phyloP scores from a whole-genome alignment of 495 filamentous ascomycete genomes.

The Penicilliopsis zonata region DNA sequence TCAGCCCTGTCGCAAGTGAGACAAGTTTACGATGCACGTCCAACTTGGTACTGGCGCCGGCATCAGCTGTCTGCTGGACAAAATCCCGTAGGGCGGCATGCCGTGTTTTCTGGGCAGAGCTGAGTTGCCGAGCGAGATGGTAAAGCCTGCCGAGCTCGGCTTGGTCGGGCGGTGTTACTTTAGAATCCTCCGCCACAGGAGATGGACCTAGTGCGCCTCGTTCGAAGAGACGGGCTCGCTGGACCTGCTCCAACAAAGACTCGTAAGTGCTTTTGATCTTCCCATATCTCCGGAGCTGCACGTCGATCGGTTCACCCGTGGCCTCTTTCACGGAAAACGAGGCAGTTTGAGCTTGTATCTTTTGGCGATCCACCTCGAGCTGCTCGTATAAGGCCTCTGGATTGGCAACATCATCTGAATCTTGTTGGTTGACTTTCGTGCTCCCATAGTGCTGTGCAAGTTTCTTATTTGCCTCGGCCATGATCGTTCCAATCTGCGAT shows the following conservation, averaged over 20 bases:
- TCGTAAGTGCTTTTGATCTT: conserved; percentile 21
- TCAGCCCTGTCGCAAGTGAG: conserved; percentile 35
- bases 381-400: conserved; percentile 31
- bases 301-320: conserved; percentile 16
- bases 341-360: conserved; percentile 22
- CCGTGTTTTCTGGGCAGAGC: conserved; percentile 26
- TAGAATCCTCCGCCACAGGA: no score
- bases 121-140: conserved; percentile 23
- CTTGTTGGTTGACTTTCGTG: conserved; percentile 24
- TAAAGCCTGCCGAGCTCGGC: conserved; percentile 19
- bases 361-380: conserved; percentile 32
- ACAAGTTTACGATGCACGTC: conserved; percentile 41
- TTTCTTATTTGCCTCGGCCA: conserved; percentile 34
- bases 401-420: conserved; percentile 27
- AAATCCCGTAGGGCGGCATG: conserved; percentile 30
- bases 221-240: conserved; percentile 17
- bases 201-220: conserved; percentile 7
- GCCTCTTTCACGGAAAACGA: conserved; percentile 20
- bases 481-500: conserved; percentile 28
- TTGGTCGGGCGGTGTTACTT: conserved; percentile 9
- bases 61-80: conserved; percentile 35
- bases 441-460: conserved; percentile 29
- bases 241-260: conserved; percentile 32
- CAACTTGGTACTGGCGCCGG: conserved; percentile 37
- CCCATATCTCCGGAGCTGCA: conserved; percentile 22